phyloP scores from a whole-genome alignment of 106 monocot species.

The Vanilla planifolia region DNA sequence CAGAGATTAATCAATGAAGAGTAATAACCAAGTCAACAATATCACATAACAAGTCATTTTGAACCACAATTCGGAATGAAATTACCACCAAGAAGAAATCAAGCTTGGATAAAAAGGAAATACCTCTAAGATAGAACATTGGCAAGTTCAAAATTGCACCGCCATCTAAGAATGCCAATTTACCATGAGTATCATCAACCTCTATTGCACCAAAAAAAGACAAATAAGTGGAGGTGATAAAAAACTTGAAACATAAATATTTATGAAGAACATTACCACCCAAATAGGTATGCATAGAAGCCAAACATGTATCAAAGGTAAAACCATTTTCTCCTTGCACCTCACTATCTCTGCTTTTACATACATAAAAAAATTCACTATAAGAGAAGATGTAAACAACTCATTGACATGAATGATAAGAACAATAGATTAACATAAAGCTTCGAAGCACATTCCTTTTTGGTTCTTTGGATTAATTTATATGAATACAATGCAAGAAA shows the following conservation, averaged over 20 bases:
- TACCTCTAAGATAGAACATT: slow-evolving; percentile 93
- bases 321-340: slow-evolving; percentile 31
- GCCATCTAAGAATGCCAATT: slow-evolving; percentile 67
- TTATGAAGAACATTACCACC: slow-evolving; percentile 48
- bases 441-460: too few relatives aligned
- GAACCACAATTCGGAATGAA: too few relatives aligned
- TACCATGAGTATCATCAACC: slow-evolving; percentile 78
- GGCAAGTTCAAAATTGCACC: slow-evolving; percentile 75
- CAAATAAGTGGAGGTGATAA: slow-evolving; percentile 1
- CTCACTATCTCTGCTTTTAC: slow-evolving; percentile 28
- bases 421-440: too few relatives aligned
- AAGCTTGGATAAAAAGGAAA: not conserved
- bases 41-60: too few relatives aligned
- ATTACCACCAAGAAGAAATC: not conserved
- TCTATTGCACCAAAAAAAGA: slow-evolving; percentile 35
- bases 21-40: too few relatives aligned
- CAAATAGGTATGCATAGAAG: slow-evolving; percentile 87
- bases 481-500: too few relatives aligned
- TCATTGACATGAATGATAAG: not conserved
- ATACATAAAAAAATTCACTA: not conserved
- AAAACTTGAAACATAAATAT: not conserved
- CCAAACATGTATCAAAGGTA: slow-evolving; percentile 68
- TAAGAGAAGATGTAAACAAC: slow-evolving; percentile 1
- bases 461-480: too few relatives aligned
- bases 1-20: too few relatives aligned